Percentiles rank a stretch among this genome's conserved stretches.
Conservation (phyloP, 225 moss, liverwort and hornwort genomes). For the Pseudisothecium myosuroides region DNA sequence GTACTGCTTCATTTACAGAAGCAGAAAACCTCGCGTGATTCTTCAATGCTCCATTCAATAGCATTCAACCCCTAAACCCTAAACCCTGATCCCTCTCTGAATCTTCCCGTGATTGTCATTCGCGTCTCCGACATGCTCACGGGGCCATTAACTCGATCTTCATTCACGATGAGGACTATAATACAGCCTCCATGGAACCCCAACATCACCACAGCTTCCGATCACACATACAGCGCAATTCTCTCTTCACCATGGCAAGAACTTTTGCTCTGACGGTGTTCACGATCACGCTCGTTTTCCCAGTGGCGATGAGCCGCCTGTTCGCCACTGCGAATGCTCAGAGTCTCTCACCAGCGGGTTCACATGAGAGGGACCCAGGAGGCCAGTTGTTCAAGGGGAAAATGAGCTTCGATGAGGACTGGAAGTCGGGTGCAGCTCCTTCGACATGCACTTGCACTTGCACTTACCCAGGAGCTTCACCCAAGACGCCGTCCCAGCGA, state of each 20-base stretch:
- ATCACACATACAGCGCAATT: background rate
- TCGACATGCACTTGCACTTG: conserved; percentile 16
- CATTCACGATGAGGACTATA: background rate
- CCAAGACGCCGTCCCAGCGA: background rate
- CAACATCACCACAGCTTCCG: background rate
- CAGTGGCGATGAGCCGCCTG: background rate
- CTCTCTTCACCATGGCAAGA: conserved; percentile 1
- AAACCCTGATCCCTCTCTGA: background rate
- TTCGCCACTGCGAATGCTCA: background rate
- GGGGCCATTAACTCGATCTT: background rate
- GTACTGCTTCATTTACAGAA: background rate
- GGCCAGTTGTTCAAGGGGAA: background rate
- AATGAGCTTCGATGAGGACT: background rate
- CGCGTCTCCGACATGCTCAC: background rate
- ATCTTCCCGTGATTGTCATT: background rate
- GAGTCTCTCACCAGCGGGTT: background rate
- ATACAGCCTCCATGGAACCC: background rate
- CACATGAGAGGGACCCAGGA: background rate
- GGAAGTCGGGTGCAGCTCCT: background rate
- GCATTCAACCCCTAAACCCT: background rate
- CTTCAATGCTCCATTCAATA: background rate
- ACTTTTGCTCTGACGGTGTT: background rate
- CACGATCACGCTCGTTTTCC: background rate
- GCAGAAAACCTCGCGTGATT: background rate
- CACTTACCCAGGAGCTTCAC: background rate